Evolutionary conservation across 768 basidiomycete species (phyloP).

Genomic region (Naganishia kalamii): DNA sequence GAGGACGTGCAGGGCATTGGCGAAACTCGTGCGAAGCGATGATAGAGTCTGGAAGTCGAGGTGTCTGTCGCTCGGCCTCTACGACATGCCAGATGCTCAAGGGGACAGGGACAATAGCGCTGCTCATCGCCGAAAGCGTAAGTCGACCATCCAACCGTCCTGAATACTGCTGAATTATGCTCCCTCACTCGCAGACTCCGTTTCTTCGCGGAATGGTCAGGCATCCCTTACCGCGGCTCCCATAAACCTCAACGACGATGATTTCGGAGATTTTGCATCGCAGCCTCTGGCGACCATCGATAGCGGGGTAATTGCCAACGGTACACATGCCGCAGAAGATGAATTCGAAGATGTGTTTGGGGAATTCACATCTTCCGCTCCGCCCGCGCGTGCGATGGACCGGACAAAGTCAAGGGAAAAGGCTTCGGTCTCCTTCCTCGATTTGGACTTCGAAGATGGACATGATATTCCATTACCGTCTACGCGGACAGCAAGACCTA

Average conservation of each 20-base stretch:
- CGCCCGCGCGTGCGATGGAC: slow-evolving; percentile 13
- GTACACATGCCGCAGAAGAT: slow-evolving; percentile 56
- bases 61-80: slow-evolving; percentile 56
- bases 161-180: slow-evolving; percentile 4
- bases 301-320: slow-evolving; percentile 48
- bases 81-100: not conserved
- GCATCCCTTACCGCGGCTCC: not conserved
- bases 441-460: slow-evolving; percentile 41
- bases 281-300: slow-evolving; percentile 10
- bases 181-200: not conserved
- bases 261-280: slow-evolving; percentile 10
- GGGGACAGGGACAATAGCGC: not conserved
- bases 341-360: slow-evolving; percentile 83
- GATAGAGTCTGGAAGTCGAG: slow-evolving; percentile 72
- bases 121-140: not conserved
- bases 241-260: slow-evolving; percentile 13
- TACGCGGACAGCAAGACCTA: slow-evolving; percentile 22
- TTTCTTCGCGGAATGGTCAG: slow-evolving; percentile 9
- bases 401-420: not conserved
- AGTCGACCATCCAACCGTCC: not conserved
- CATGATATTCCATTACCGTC: slow-evolving; percentile 42
- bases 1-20: slow-evolving; percentile 59
- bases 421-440: slow-evolving; percentile 33
- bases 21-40: slow-evolving; percentile 56
- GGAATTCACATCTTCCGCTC: slow-evolving; percentile 42